These are phyloP conservation scores for Lepidium africanum DNA, from an alignment of 345 rosid species.

Conservation along the genomic window DNA sequence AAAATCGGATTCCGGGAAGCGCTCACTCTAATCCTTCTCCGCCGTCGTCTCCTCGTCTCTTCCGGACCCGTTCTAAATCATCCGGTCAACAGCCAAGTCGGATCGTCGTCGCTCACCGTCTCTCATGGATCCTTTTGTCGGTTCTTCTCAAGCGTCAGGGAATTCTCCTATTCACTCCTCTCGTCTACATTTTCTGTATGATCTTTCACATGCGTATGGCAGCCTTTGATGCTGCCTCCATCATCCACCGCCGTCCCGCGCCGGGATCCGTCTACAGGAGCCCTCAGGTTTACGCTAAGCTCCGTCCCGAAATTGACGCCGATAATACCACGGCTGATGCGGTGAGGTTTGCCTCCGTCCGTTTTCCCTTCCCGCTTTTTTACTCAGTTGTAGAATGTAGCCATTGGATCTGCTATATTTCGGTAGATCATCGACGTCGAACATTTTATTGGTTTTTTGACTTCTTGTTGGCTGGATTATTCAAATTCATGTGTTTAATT, in stretches of 20 bases:
- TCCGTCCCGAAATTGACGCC: constrained; percentile 65
- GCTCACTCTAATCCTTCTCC: constrained; percentile 78
- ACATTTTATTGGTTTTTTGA: background rate
- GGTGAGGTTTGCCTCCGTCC: constrained; percentile 40
- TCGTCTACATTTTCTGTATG: constrained; percentile 84
- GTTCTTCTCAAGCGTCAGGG: constrained; percentile 87
- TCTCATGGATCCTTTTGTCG: constrained; percentile 68
- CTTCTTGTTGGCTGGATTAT: background rate
- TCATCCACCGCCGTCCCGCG: constrained; percentile 52
- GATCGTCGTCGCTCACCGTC: constrained; percentile 58
- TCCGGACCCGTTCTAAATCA: constrained; percentile 51
- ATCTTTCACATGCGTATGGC: constrained; percentile 76
- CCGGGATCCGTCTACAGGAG: constrained; percentile 88
- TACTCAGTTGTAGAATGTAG: background rate
- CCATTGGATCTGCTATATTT: background rate
- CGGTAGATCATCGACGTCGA: background rate
- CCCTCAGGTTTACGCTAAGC: constrained; percentile 78
- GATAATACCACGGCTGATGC: constrained; percentile 89
- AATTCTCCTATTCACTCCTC: constrained; percentile 77
- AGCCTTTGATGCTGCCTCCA: constrained; percentile 55
- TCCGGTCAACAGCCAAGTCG: constrained; percentile 35
- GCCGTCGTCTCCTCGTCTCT: constrained; percentile 70
- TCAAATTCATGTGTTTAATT: background rate
- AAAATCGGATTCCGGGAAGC: constrained; percentile 60
- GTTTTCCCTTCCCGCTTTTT: background rate